Evolutionary conservation across 257 asterid genomes (phyloP).

Genomic region (Cinchona pubescens): DNA sequence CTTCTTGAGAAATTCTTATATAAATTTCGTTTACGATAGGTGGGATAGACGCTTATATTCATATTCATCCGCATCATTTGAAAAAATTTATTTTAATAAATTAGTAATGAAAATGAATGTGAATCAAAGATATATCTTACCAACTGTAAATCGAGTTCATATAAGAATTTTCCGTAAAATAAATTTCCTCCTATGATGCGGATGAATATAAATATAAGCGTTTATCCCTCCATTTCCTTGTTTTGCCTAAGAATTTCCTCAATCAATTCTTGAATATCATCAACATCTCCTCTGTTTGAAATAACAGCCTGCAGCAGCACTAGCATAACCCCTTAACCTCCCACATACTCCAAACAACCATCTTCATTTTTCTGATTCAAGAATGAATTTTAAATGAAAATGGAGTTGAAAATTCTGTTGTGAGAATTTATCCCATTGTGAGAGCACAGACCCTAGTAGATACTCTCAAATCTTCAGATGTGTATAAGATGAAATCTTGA

Average conservation of each 20-base stretch:
- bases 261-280: constrained; percentile 53
- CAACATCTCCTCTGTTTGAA: constrained; percentile 86
- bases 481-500: not conserved
- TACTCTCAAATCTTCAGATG: constrained; percentile 6
- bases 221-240: constrained; percentile 23
- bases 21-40: no score
- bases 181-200: constrained; percentile 57
- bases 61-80: no score
- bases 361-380: constrained; percentile 23
- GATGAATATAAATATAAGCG: no score
- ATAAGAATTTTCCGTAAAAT: no score
- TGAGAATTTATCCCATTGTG: constrained; percentile 14
- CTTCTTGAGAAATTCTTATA: no score
- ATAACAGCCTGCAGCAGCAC: constrained; percentile 64
- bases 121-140: no score
- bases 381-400: constrained; percentile 22
- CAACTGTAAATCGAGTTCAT: no score
- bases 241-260: constrained; percentile 47
- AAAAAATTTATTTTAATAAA: no score
- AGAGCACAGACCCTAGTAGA: no score
- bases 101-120: no score
- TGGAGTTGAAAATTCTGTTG: no score
- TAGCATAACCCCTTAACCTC: constrained; percentile 53
- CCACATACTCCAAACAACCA: constrained; percentile 20
- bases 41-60: no score